Conservation (phyloP, 169 alveolate species). For the Cryptosporidium bovis region DNA sequence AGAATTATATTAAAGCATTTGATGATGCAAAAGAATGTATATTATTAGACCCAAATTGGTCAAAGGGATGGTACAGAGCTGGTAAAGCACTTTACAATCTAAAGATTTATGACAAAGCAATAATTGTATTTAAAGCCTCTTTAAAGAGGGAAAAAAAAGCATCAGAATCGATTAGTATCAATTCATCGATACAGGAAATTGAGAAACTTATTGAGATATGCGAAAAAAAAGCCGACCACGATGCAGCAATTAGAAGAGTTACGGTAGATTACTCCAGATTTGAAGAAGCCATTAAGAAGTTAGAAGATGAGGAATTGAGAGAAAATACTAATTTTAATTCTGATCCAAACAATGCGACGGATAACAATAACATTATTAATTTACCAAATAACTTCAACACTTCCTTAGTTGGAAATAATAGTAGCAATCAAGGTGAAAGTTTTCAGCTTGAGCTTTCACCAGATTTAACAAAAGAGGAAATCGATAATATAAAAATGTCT, state of each 20-base stretch:
- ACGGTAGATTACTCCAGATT: constrained; percentile 65
- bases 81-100: constrained; percentile 61
- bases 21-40: constrained; percentile 73
- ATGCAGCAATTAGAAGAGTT: constrained; percentile 43
- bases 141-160: constrained; percentile 18
- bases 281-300: constrained; percentile 38
- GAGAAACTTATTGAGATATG: constrained; percentile 30
- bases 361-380: constrained; percentile 28
- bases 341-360: not conserved
- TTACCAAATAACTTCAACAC: constrained; percentile 20
- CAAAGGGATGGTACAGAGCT: constrained; percentile 74
- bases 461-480: constrained; percentile 66
- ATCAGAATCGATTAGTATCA: not conserved
- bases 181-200: constrained; percentile 20
- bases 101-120: constrained; percentile 52
- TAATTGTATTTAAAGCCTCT: constrained; percentile 59
- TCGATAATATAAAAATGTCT: constrained; percentile 38
- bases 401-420: not conserved
- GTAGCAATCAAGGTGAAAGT: constrained; percentile 10
- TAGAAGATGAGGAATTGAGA: constrained; percentile 34
- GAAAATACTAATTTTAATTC: constrained; percentile 2
- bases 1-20: constrained; percentile 42
- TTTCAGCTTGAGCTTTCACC: constrained; percentile 70
- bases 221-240: constrained; percentile 70
- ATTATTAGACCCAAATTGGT: constrained; percentile 46